Conservation (phyloP, 192 early-diverging fungal genomes). For the Umbelopsis isabellina region DNA sequence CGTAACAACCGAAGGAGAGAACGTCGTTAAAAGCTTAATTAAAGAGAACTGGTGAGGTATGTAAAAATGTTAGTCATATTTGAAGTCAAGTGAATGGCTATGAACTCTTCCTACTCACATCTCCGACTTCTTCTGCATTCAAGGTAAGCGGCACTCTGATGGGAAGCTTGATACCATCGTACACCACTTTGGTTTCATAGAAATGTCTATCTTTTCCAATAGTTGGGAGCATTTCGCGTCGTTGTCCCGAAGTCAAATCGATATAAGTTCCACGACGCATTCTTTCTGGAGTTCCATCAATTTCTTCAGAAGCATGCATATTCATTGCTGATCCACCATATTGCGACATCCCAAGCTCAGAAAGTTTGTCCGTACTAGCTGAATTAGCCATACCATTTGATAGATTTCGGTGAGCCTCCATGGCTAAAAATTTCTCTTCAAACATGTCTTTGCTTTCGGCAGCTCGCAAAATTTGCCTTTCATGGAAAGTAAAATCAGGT, state of each 20-base stretch:
- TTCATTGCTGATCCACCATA: conserved; percentile 3
- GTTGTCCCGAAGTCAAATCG: conserved; percentile 48
- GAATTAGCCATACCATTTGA: conserved; percentile 2
- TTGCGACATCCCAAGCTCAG: background rate
- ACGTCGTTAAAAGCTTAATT: conserved; percentile 80
- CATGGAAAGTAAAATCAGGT: conserved; percentile 76
- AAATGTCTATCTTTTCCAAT: conserved; percentile 86
- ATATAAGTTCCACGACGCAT: conserved; percentile 52
- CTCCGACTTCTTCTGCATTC: conserved; percentile 89
- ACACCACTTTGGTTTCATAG: conserved; percentile 85
- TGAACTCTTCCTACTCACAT: conserved; percentile 56
- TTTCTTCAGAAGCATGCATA: background rate
- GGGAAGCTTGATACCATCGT: conserved; percentile 82
- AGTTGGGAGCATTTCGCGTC: conserved; percentile 44
- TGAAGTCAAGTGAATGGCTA: background rate
- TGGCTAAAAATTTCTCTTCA: conserved; percentile 71
- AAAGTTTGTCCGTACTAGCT: conserved; percentile 1
- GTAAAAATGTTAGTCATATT: background rate
- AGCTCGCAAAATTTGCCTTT: conserved; percentile 83
- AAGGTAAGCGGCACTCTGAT: conserved; percentile 87
- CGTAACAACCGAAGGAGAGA: conserved; percentile 54
- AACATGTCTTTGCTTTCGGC: conserved; percentile 85
- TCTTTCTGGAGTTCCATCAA: conserved; percentile 15
- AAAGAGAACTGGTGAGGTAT: conserved; percentile 68
- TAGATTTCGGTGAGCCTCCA: background rate